phyloP scores from a whole-genome alignment of 768 basidiomycete genomes.

The Trametes villosa region DNA sequence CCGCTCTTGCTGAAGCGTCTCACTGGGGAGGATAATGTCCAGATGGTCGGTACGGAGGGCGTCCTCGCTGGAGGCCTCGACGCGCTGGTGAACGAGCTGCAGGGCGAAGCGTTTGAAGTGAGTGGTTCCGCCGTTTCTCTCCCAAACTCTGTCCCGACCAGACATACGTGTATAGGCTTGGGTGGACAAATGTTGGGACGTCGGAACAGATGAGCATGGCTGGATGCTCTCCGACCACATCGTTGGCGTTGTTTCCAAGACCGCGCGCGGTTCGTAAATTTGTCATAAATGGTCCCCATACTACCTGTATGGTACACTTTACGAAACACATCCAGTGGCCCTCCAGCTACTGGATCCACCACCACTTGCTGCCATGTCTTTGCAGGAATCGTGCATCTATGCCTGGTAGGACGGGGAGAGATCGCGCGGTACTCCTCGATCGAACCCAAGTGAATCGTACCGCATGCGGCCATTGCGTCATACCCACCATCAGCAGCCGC shows the following conservation, averaged over 20 bases:
- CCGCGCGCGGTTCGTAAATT: no score
- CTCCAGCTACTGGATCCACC: no score
- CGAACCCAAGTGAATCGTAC: no score
- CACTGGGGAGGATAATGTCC: constrained; percentile 11
- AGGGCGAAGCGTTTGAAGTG: constrained; percentile 22
- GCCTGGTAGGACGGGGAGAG: no score
- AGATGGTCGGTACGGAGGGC: constrained; percentile 25
- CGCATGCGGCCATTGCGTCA: background rate
- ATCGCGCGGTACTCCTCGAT: no score
- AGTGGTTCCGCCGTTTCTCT: no score
- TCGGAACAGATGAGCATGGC: constrained; percentile 15
- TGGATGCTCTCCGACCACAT: constrained; percentile 24
- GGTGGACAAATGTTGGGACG: constrained; percentile 21
- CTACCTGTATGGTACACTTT: background rate
- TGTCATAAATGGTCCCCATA: no score
- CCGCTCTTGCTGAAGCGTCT: constrained; percentile 6
- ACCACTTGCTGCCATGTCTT: no score
- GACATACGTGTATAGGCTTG: constrained; percentile 11
- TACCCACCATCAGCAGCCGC: background rate
- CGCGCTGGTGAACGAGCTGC: constrained; percentile 20
- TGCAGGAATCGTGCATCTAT: no score
- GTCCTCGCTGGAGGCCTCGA: constrained; percentile 24
- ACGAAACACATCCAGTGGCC: no score
- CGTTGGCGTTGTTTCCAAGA: constrained; percentile 15
- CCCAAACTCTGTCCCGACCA: no score